Evolutionary conservation across 331 rosid species (phyloP).

Genomic region (Acacia pycnantha): DNA sequence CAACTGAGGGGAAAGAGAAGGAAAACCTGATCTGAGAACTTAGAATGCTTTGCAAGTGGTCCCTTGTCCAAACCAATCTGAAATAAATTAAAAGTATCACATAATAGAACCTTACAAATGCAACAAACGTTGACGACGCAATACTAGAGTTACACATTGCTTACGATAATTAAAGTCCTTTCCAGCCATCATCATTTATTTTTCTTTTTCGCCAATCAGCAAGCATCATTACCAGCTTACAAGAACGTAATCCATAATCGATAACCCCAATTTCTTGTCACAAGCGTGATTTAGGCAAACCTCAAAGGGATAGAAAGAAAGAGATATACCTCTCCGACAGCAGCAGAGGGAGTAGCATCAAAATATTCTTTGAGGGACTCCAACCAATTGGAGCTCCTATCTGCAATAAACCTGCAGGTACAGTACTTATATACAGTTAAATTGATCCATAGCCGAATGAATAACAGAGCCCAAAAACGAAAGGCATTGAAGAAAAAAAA

Average conservation of each 20-base stretch:
- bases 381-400: constrained; percentile 72
- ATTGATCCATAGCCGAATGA: background rate
- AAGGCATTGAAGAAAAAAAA: background rate
- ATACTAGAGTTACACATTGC: too few relatives aligned
- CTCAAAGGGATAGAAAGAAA: background rate
- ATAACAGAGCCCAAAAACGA: background rate
- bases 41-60: constrained; percentile 58
- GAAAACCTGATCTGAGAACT: constrained; percentile 70
- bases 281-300: background rate
- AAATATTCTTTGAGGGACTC: constrained; percentile 56
- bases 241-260: too few relatives aligned
- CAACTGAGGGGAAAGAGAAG: background rate
- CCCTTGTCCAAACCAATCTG: constrained; percentile 82
- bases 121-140: too few relatives aligned
- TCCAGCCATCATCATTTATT: too few relatives aligned
- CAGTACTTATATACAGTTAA: background rate
- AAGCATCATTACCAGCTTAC: too few relatives aligned
- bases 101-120: too few relatives aligned
- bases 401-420: constrained; percentile 59
- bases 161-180: too few relatives aligned
- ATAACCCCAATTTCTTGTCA: too few relatives aligned
- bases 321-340: constrained; percentile 74
- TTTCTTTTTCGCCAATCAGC: too few relatives aligned
- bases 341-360: constrained; percentile 70
- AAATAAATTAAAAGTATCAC: too few relatives aligned